These are phyloP conservation scores for Magnusiomyces fungicola DNA, from an alignment of 1,139 yeast genomes.

Conservation along the genomic window DNA sequence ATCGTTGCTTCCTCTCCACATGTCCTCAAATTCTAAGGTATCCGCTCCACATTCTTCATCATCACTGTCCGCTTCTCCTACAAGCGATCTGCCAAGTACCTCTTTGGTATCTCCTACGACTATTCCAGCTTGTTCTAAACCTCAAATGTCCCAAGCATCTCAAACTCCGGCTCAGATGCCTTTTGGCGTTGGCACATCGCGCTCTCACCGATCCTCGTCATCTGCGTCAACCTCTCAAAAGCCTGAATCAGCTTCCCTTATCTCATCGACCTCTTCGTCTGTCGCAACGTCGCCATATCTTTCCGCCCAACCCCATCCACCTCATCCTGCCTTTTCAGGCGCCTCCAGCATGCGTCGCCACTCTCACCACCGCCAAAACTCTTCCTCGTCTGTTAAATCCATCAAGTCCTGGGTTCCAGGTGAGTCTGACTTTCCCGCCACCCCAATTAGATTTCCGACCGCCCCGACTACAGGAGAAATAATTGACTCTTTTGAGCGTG, in stretches of 20 bases:
- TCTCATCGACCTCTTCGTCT: neutral
- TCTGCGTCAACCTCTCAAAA: slow-evolving; percentile 1
- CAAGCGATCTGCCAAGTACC: no score
- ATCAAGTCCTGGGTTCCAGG: neutral
- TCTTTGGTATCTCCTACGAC: no score
- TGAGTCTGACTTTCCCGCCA: neutral
- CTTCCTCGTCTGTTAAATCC: neutral
- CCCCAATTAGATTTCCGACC: slow-evolving; percentile 14
- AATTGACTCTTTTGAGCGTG: slow-evolving; percentile 19
- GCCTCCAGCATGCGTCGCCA: neutral
- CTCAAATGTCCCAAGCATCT: neutral
- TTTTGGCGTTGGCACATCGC: neutral
- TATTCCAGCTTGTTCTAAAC: no score
- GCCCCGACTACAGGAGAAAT: slow-evolving; percentile 13
- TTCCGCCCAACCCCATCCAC: neutral
- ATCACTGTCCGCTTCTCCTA: no score
- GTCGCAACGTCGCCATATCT: neutral
- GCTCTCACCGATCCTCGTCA: slow-evolving; percentile 2
- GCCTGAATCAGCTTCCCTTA: neutral
- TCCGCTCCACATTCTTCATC: no score
- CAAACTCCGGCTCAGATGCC: slow-evolving; percentile 1
- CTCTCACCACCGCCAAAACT: neutral
- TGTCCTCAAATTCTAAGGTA: no score
- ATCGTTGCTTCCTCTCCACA: no score
- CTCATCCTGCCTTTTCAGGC: no score